Evolutionary conservation across 306 rosid genomes (phyloP).

Genomic region (Cicer pinnatifidum): DNA sequence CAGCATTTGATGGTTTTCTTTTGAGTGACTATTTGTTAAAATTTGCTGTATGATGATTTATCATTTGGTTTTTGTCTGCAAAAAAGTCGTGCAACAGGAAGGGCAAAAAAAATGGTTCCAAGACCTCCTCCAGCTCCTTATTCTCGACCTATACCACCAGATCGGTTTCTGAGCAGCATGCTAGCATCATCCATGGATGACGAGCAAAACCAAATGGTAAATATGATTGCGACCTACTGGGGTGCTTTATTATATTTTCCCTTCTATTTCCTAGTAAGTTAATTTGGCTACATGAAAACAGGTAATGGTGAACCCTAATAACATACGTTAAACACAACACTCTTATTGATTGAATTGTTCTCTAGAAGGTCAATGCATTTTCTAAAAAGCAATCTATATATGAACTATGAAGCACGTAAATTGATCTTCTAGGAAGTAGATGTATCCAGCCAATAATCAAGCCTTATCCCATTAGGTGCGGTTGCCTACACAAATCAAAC

Average conservation of each 20-base stretch:
- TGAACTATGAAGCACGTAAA: neutral
- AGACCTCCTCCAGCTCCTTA: conserved; percentile 78
- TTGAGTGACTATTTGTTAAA: conserved; percentile 22
- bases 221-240: conserved; percentile 3
- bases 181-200: conserved; percentile 48
- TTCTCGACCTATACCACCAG: conserved; percentile 45
- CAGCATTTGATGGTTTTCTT: conserved; percentile 26
- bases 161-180: conserved; percentile 45
- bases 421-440: neutral
- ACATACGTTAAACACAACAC: neutral
- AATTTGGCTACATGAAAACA: conserved; percentile 17
- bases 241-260: neutral
- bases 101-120: conserved; percentile 60
- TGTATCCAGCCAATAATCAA: neutral
- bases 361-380: neutral
- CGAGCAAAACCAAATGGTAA: conserved; percentile 60
- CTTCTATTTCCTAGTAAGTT: conserved; percentile 1
- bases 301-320: neutral
- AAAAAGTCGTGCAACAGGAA: conserved; percentile 63
- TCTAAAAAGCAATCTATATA: neutral
- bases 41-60: conserved; percentile 11
- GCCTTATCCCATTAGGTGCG: neutral
- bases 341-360: neutral
- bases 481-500: neutral
- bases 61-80: neutral